Evolutionary conservation across 495 filamentous ascomycete species (phyloP).

Genomic region (Pyrenula aspistea): DNA sequence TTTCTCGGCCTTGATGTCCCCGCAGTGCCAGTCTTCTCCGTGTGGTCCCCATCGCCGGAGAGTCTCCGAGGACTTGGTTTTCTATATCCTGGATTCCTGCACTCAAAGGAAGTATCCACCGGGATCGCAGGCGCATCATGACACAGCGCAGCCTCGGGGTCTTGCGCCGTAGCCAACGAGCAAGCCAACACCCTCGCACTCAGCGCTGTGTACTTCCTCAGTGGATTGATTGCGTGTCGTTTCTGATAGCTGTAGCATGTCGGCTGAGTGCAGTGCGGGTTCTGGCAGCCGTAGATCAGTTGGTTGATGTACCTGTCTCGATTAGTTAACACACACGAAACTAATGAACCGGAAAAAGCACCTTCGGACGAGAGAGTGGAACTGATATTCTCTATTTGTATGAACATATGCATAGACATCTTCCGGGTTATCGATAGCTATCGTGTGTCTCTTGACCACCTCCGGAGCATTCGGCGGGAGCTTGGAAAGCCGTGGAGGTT

Average conservation of each 20-base stretch:
- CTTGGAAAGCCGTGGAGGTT: not conserved
- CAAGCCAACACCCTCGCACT: slow-evolving; percentile 68
- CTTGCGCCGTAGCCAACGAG: slow-evolving; percentile 66
- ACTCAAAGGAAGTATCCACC: slow-evolving; percentile 13
- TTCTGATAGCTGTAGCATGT: slow-evolving; percentile 73
- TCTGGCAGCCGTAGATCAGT: slow-evolving; percentile 70
- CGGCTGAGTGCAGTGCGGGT: slow-evolving; percentile 54
- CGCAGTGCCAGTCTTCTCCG: not conserved
- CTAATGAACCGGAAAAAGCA: no score
- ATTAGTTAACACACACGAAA: no score
- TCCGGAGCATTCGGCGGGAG: not conserved
- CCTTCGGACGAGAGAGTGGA: not conserved
- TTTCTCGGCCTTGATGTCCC: not conserved
- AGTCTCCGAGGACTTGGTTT: slow-evolving; percentile 10
- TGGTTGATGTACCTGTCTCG: slow-evolving; percentile 31
- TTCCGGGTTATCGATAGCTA: not conserved
- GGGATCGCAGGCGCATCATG: slow-evolving; percentile 33
- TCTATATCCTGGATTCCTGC: slow-evolving; percentile 16
- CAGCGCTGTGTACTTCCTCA: slow-evolving; percentile 56
- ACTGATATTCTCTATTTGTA: not conserved
- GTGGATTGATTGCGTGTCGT: slow-evolving; percentile 51
- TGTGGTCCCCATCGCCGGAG: not conserved
- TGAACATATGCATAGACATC: not conserved
- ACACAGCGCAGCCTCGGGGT: slow-evolving; percentile 65
- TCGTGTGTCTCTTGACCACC: not conserved